Evolutionary conservation across 371 early-diverging fungal genomes (phyloP).

Genomic region (Mortierella sp.): DNA sequence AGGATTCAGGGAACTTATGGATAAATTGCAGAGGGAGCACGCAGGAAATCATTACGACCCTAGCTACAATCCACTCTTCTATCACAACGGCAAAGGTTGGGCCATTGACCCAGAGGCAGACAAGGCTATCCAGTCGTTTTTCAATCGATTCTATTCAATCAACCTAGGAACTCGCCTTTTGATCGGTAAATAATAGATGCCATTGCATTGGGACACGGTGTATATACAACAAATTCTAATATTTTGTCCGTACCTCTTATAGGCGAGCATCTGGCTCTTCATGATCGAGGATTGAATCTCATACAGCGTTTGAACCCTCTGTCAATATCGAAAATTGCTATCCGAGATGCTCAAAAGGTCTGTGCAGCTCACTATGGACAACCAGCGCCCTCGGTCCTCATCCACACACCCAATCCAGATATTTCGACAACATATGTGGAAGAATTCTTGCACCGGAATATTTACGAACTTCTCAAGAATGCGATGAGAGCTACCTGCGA

Average conservation of each 20-base stretch:
- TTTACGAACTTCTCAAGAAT: conserved; percentile 74
- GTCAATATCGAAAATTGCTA: conserved; percentile 72
- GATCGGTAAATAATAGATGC: conserved; percentile 22
- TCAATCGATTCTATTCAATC: conserved; percentile 53
- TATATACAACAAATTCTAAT: not conserved
- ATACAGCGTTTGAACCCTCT: conserved; percentile 73
- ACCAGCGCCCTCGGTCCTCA: conserved; percentile 61
- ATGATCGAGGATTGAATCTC: conserved; percentile 65
- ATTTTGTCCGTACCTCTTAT: conserved; percentile 16
- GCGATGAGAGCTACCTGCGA: conserved; percentile 70
- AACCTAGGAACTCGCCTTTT: conserved; percentile 51
- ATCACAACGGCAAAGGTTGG: conserved; percentile 40
- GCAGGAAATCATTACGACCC: conserved; percentile 8
- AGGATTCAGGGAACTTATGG: conserved; percentile 49
- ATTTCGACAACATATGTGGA: conserved; percentile 72
- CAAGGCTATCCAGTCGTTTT: conserved; percentile 49
- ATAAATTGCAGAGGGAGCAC: conserved; percentile 23
- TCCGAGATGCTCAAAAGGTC: conserved; percentile 68
- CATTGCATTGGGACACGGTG: no score
- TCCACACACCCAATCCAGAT: conserved; percentile 64
- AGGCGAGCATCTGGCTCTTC: conserved; percentile 75
- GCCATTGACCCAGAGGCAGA: conserved; percentile 43
- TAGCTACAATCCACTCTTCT: conserved; percentile 19
- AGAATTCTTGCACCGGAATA: conserved; percentile 73
- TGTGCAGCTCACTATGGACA: conserved; percentile 65